Conservation (phyloP, 1,284 basidiomycete species). For the Heterobasidion annosum region DNA sequence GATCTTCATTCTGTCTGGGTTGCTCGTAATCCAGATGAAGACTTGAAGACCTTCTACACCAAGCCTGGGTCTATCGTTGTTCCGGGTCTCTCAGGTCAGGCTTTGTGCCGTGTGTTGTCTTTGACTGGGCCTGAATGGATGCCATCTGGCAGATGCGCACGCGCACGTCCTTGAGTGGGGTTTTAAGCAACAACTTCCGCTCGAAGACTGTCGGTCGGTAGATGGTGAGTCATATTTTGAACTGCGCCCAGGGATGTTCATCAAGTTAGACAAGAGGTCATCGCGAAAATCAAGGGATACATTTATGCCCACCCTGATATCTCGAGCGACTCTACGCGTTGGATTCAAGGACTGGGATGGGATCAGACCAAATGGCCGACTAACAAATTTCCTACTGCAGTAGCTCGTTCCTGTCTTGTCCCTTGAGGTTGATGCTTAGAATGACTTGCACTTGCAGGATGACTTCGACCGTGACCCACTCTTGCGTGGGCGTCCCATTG, state of each 20-base stretch:
- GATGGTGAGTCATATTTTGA: constrained; percentile 30
- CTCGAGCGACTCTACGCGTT: constrained; percentile 41
- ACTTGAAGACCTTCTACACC: constrained; percentile 25
- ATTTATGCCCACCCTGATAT: constrained; percentile 49
- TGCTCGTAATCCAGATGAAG: constrained; percentile 14
- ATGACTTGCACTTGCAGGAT: constrained; percentile 39
- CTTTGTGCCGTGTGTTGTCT: not conserved
- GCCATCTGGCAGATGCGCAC: constrained; percentile 56
- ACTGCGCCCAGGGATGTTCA: not conserved
- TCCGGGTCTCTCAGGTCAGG: constrained; percentile 60
- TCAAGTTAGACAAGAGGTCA: constrained; percentile 36
- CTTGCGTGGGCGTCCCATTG: constrained; percentile 58
- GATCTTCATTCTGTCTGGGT: constrained; percentile 16
- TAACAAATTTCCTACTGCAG: constrained; percentile 70
- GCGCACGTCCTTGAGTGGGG: constrained; percentile 71
- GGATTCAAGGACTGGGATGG: constrained; percentile 89
- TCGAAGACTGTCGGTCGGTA: constrained; percentile 52
- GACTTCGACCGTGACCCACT: constrained; percentile 55
- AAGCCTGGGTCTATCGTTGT: constrained; percentile 43
- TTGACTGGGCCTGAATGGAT: not conserved
- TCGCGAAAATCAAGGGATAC: constrained; percentile 55
- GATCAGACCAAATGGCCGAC: constrained; percentile 65
- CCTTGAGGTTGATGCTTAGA: not conserved
- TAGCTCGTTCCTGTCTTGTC: constrained; percentile 17
- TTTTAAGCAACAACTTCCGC: constrained; percentile 53